A percentile compares a stretch with the other conserved stretches of the same genome.
Evolutionary conservation across 1,284 basidiomycete genomes (phyloP).

Genomic region (Ceratorhiza oryzae-sativae): DNA sequence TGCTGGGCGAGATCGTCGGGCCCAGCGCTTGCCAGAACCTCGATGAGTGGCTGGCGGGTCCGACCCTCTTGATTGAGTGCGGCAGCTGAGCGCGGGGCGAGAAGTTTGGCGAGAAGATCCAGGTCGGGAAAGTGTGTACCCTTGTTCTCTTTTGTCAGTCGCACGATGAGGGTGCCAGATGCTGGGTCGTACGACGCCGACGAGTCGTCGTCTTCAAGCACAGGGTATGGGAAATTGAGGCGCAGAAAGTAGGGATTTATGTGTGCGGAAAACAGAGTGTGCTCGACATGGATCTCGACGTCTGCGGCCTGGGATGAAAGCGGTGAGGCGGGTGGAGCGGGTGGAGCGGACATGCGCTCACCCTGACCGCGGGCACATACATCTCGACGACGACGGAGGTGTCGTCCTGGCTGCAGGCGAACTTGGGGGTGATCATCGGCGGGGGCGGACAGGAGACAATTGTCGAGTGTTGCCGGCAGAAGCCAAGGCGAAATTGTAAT

Average conservation of each 20-base stretch:
- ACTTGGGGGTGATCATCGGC: slow-evolving; percentile 84
- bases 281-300: slow-evolving; percentile 76
- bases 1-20: slow-evolving; percentile 7
- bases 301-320: slow-evolving; percentile 68
- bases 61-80: slow-evolving; percentile 34
- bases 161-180: slow-evolving; percentile 72
- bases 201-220: slow-evolving; percentile 71
- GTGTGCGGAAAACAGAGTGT: slow-evolving; percentile 71
- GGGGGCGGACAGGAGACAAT: too few species aligned
- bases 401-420: slow-evolving; percentile 74
- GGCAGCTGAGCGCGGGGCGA: slow-evolving; percentile 66
- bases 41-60: slow-evolving; percentile 60
- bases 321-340: slow-evolving; percentile 14
- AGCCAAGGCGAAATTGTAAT: background rate
- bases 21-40: slow-evolving; percentile 59
- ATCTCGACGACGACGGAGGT: slow-evolving; percentile 64
- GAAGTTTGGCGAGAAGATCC: slow-evolving; percentile 74
- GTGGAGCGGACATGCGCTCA: slow-evolving; percentile 53
- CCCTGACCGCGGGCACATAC: slow-evolving; percentile 79
- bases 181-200: slow-evolving; percentile 74
- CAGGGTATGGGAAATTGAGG: slow-evolving; percentile 63
- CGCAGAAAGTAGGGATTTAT: slow-evolving; percentile 83
- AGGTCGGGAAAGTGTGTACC: slow-evolving; percentile 75
- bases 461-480: background rate
- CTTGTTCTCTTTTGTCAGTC: slow-evolving; percentile 67